These are phyloP conservation scores for Lipomyces oligophaga DNA, from an alignment of 805 yeast species.

Conservation along the genomic window DNA sequence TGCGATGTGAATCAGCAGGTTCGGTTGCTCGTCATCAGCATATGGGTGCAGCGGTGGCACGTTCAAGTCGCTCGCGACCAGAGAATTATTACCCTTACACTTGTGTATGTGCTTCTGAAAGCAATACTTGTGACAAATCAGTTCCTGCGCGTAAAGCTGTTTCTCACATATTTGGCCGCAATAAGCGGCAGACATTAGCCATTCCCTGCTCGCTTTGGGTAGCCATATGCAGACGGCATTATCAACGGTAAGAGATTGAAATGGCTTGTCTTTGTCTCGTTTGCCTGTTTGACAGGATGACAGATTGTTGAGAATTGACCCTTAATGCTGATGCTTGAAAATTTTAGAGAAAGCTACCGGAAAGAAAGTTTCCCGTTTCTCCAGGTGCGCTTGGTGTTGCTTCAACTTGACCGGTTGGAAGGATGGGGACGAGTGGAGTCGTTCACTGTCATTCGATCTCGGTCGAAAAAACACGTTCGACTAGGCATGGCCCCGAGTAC, in stretches of 20 bases:
- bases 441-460: conserved; percentile 13
- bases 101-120: conserved; percentile 16
- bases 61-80: too few relatives aligned
- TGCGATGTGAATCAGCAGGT: too few relatives aligned
- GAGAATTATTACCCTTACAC: not conserved
- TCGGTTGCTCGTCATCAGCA: too few relatives aligned
- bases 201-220: conserved; percentile 25
- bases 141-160: conserved; percentile 27
- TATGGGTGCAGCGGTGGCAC: too few relatives aligned
- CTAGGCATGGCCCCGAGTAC: not conserved
- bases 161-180: conserved; percentile 28
- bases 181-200: conserved; percentile 29
- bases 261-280: too few relatives aligned
- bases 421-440: conserved; percentile 20
- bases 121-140: too few relatives aligned
- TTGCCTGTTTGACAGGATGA: too few relatives aligned
- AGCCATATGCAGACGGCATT: conserved; percentile 24
- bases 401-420: conserved; percentile 25
- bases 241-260: conserved; percentile 22
- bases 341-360: conserved; percentile 22
- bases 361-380: conserved; percentile 20
- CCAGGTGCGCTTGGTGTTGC: conserved; percentile 19
- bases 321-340: too few relatives aligned
- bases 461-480: not conserved
- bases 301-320: too few relatives aligned